Evolutionary conservation across 2,329 filamentous ascomycete genomes (phyloP), one percentile per base, ranked within the genome.

Genomic region (Xylaria polymorpha): DNA sequence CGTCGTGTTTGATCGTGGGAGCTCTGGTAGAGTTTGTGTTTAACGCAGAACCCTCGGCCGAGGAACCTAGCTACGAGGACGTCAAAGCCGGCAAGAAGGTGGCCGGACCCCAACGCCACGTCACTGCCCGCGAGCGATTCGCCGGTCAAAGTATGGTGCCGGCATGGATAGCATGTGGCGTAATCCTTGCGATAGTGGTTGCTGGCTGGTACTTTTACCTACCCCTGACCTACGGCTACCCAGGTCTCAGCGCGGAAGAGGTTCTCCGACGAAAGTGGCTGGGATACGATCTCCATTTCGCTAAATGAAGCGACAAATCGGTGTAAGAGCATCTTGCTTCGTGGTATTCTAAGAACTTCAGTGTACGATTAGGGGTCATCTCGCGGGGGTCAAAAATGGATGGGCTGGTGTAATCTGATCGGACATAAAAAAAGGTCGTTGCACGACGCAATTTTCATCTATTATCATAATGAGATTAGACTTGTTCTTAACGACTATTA

Each of bases 231-330:
- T 99, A 99, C 80, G 96, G 96, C 63, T 94, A 93, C 79, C 96
- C 96, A 4, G 95, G 95, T 41, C 86, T 99, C 77, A 88, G 86
- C 65, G 91, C 97, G 20, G 88, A 91, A 14, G 86, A 94, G 79
- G 92, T 99, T 37, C 83, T 92, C 71, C 87, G 91, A 71, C 90
- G 96, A 81, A 98, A 98, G 86, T 98, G 95, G 95, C 86, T 99
- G 73, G 92, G 93, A 72, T 99, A 98, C 80, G 96, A 99, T 80
- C 86, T 99, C 79, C 96, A 99, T 84, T 99, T 99, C 85, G 96
- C 96, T 68, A 99, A 99, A 88, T 99, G 92, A 84, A 37, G 41
- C 20, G 37, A 20, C 29, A 51, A 44, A 25, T 43, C 29, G 14
- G 44, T 20, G n/a, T 29, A 22, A 18, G 62, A 62, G 35, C 22